Conservation (phyloP, 1,284 basidiomycete species). For the Pseudozyma tsukubaensis region DNA sequence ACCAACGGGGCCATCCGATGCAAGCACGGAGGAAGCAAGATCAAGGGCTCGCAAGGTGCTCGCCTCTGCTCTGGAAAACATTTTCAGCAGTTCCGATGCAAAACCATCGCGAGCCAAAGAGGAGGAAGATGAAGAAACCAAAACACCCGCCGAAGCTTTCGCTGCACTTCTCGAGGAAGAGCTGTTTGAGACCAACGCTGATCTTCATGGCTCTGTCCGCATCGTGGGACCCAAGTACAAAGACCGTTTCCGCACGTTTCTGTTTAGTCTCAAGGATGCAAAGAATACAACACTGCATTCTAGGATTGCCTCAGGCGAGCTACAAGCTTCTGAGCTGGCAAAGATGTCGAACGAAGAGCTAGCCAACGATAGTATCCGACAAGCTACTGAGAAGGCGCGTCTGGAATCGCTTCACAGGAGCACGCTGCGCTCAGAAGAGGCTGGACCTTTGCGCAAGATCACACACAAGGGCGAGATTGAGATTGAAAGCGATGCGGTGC, state of each 20-base stretch:
- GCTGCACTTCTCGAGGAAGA: constrained; percentile 47
- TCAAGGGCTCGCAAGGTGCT: constrained; percentile 38
- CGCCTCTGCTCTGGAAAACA: constrained; percentile 25
- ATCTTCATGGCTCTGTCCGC: constrained; percentile 26
- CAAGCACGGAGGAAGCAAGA: constrained; percentile 43
- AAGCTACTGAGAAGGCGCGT: constrained; percentile 60
- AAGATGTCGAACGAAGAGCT: constrained; percentile 62
- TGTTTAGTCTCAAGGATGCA: constrained; percentile 67
- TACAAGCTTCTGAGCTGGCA: constrained; percentile 56
- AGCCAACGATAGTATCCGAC: constrained; percentile 64
- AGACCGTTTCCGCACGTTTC: constrained; percentile 64
- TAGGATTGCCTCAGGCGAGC: constrained; percentile 56
- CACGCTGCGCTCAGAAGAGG: constrained; percentile 55
- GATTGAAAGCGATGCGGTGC: constrained; percentile 58
- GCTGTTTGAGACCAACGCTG: constrained; percentile 51
- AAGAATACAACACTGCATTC: constrained; percentile 61
- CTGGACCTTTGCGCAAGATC: constrained; percentile 63
- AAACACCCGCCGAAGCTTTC: constrained; percentile 26
- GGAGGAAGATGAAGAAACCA: constrained; percentile 12
- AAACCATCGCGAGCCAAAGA: not conserved
- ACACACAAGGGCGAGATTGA: constrained; percentile 69
- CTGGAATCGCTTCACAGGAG: constrained; percentile 60
- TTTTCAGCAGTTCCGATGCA: constrained; percentile 12
- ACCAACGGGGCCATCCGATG: constrained; percentile 28
- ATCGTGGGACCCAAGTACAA: constrained; percentile 53